Percentiles rank a stretch among this genome's conserved stretches.
phyloP scores from a whole-genome alignment of 352 stramenopile species.

The Pythium volutum region DNA sequence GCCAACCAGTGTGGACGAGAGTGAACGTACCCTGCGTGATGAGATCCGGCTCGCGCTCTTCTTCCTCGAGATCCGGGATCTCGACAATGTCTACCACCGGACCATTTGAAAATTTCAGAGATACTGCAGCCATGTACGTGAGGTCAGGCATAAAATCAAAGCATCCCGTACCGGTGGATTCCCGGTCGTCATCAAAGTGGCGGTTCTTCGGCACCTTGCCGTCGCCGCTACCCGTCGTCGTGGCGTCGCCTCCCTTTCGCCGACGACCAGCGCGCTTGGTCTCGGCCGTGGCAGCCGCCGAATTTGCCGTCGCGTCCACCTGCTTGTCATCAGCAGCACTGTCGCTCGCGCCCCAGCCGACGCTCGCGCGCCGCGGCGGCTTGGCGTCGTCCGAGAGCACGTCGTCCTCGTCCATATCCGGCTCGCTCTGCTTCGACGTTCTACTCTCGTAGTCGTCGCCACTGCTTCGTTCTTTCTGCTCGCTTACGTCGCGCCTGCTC shows the following conservation, averaged over 20 bases:
- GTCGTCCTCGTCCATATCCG: constrained; percentile 50
- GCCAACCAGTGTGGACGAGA: not conserved
- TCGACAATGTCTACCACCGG: constrained; percentile 58
- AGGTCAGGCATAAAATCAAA: too few species aligned
- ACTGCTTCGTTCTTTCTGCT: constrained; percentile 11
- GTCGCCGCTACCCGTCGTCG: constrained; percentile 20
- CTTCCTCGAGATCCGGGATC: constrained; percentile 78
- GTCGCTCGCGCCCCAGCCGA: constrained; percentile 51
- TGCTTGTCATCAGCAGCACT: constrained; percentile 23
- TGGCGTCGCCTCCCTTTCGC: constrained; percentile 49
- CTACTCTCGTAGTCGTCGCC: constrained; percentile 19
- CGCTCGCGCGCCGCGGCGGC: constrained; percentile 52
- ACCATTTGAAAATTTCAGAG: not conserved
- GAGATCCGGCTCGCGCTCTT: constrained; percentile 75
- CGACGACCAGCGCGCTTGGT: constrained; percentile 52
- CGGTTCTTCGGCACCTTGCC: constrained; percentile 54
- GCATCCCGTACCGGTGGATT: constrained; percentile 49
- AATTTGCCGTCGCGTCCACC: constrained; percentile 22
- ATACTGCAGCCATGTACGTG: not conserved
- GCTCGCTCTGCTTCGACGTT: constrained; percentile 14
- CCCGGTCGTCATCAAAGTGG: constrained; percentile 72
- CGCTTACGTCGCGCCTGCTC: constrained; percentile 17
- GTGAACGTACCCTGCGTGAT: constrained; percentile 44
- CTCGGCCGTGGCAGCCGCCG: constrained; percentile 25
- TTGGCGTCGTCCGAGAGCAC: constrained; percentile 40